These are phyloP conservation scores for Boletus edulis DNA, from an alignment of 768 basidiomycete species.

Conservation along the genomic window DNA sequence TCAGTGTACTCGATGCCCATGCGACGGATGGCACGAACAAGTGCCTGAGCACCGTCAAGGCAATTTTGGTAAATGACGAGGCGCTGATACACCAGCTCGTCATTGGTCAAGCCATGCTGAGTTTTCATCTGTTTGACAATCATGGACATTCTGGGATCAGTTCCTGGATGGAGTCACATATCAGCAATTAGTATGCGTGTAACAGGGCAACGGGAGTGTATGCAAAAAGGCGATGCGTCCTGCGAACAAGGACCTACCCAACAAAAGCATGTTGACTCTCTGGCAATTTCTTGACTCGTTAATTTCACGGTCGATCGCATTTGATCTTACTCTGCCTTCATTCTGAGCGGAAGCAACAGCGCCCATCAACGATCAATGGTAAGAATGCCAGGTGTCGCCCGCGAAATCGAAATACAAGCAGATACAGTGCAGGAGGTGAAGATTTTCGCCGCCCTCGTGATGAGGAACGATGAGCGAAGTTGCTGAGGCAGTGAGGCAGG, in stretches of 20 bases:
- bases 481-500: too few species aligned
- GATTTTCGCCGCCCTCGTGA: too few species aligned
- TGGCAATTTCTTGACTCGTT: background rate
- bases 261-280: background rate
- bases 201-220: too few species aligned
- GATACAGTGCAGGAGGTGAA: too few species aligned
- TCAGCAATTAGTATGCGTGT: background rate
- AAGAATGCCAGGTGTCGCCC: background rate
- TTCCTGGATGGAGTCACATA: background rate
- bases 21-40: background rate
- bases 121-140: slow-evolving; percentile 2
- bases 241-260: background rate
- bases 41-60: background rate
- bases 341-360: background rate
- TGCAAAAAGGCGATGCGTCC: background rate
- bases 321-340: background rate
- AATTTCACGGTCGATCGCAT: slow-evolving; percentile 6
- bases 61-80: background rate
- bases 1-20: background rate
- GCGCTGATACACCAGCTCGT: background rate
- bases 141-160: background rate
- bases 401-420: too few species aligned
- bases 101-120: slow-evolving; percentile 1
- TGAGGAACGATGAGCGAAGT: too few species aligned
- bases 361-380: background rate